Conservation (phyloP, 768 basidiomycete genomes). For the Paxillus involutus region DNA sequence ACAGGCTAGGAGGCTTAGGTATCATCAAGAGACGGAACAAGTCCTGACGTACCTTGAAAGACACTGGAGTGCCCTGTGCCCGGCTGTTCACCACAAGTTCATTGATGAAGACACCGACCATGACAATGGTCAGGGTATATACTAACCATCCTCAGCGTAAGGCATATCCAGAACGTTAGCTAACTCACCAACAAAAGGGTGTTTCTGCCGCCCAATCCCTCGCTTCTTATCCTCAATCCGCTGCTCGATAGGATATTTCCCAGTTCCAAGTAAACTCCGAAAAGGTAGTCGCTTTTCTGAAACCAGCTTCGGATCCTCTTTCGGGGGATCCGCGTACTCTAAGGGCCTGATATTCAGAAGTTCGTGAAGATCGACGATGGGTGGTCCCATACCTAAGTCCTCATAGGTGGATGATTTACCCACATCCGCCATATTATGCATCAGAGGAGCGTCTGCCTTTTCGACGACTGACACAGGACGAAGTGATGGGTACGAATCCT, state of each 20-base stretch:
- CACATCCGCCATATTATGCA: conserved; percentile 45
- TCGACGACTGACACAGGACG: conserved; percentile 16
- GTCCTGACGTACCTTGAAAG: conserved; percentile 65
- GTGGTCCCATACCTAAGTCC: conserved; percentile 47
- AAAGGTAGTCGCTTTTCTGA: conserved; percentile 45
- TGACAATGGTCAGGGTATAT: conserved; percentile 61
- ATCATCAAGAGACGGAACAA: not conserved
- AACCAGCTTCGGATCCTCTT: conserved; percentile 19
- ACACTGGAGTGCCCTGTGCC: conserved; percentile 80
- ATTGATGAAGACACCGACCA: conserved; percentile 79
- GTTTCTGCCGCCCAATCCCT: conserved; percentile 78
- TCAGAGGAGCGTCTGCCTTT: conserved; percentile 37
- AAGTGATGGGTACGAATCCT: conserved; percentile 11
- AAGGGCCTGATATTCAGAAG: conserved; percentile 4
- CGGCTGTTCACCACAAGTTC: conserved; percentile 77
- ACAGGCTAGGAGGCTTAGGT: conserved; percentile 52
- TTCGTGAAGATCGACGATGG: not conserved
- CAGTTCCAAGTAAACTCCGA: conserved; percentile 42
- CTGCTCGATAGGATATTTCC: conserved; percentile 67
- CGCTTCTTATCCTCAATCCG: conserved; percentile 86
- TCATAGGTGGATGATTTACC: conserved; percentile 43
- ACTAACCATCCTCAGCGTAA: conserved; percentile 36
- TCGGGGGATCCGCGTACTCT: conserved; percentile 68
- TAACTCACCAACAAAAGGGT: conserved; percentile 72
- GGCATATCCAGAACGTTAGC: not conserved